Evolutionary conservation across 1,284 basidiomycete genomes (phyloP).

Genomic region (Neonothopanus nambi): DNA sequence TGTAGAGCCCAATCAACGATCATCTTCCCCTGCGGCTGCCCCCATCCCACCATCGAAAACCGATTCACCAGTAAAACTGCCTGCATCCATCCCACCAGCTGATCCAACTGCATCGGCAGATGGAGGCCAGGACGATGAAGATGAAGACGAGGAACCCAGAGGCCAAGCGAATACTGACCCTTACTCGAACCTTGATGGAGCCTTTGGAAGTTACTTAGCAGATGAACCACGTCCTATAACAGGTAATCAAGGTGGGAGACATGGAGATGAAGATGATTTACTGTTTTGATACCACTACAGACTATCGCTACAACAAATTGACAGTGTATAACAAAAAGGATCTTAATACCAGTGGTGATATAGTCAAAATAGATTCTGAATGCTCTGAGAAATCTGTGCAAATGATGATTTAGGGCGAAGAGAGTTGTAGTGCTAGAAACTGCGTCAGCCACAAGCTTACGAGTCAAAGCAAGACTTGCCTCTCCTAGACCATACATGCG

Average conservation of each 20-base stretch:
- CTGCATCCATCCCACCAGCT: slow-evolving; percentile 17
- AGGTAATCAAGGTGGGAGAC: slow-evolving; percentile 32
- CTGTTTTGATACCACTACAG: slow-evolving; percentile 43
- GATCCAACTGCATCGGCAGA: slow-evolving; percentile 31
- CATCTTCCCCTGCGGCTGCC: slow-evolving; percentile 18
- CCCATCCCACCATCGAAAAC: slow-evolving; percentile 26
- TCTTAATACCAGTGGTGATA: no score
- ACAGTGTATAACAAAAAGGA: background rate
- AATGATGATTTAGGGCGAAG: slow-evolving; percentile 57
- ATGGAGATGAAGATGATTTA: slow-evolving; percentile 49
- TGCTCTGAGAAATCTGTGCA: slow-evolving; percentile 38
- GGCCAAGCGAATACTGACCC: slow-evolving; percentile 49
- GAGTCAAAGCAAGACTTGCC: slow-evolving; percentile 47
- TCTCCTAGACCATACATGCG: slow-evolving; percentile 93
- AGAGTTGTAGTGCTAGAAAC: slow-evolving; percentile 83
- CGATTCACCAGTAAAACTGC: slow-evolving; percentile 18
- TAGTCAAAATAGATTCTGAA: slow-evolving; percentile 36
- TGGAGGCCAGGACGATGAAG: slow-evolving; percentile 28
- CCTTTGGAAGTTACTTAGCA: slow-evolving; percentile 66
- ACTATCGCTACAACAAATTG: background rate
- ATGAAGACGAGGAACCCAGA: slow-evolving; percentile 35
- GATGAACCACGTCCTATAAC: slow-evolving; percentile 64
- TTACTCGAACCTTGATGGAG: slow-evolving; percentile 72
- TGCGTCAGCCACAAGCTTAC: slow-evolving; percentile 6
- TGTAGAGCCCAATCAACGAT: slow-evolving; percentile 42